phyloP scores from a whole-genome alignment of 371 early-diverging fungal genomes.

The Saksenaea oblongispora region DNA sequence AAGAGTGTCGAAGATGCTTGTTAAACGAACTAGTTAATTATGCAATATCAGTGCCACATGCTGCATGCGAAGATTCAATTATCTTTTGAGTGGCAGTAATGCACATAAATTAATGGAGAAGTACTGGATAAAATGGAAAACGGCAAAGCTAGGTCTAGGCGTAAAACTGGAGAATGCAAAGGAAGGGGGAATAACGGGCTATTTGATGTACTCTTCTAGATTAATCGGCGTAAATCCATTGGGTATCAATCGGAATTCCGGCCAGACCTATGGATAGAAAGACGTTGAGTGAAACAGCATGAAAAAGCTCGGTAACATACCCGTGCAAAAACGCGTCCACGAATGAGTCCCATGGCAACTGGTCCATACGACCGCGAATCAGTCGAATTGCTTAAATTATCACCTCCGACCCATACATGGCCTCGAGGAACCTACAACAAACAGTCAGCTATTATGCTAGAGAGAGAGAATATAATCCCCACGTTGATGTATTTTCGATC shows the following conservation, averaged over 20 bases:
- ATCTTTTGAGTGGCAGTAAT: not conserved
- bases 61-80: not conserved
- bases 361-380: conserved; percentile 87
- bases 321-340: conserved; percentile 74
- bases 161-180: not conserved
- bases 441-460: too few species aligned
- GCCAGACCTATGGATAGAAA: conserved; percentile 33
- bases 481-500: conserved; percentile 60
- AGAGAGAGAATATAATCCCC: too few species aligned
- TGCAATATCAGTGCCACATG: not conserved
- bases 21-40: not conserved
- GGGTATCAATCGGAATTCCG: conserved; percentile 25
- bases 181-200: not conserved
- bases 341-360: conserved; percentile 77
- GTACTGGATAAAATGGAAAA: not conserved
- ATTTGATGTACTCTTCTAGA: conserved; percentile 10
- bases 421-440: conserved; percentile 59
- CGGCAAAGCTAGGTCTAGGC: not conserved
- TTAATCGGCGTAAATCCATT: conserved; percentile 25
- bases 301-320: conserved; percentile 46
- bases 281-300: conserved; percentile 21
- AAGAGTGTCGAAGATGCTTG: too few species aligned
- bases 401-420: conserved; percentile 77
- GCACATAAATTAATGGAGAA: not conserved
- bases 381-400: conserved; percentile 78